Evolutionary conservation across 2,329 filamentous ascomycete genomes (phyloP).

Genomic region (Clonostachys byssicola): DNA sequence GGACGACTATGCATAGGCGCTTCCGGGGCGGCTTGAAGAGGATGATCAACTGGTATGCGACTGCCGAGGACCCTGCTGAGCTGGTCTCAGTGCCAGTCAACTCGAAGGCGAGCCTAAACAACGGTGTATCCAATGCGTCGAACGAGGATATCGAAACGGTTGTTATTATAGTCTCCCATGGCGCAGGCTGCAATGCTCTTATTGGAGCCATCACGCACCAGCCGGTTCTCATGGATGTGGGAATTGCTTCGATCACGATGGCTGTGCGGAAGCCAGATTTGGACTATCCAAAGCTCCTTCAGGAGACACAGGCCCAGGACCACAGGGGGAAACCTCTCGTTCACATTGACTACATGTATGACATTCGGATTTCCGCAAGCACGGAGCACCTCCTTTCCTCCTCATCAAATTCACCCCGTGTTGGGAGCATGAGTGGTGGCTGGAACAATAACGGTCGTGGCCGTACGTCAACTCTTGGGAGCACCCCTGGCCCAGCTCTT

Average conservation of each 20-base stretch:
- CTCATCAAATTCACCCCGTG: conserved; percentile 25
- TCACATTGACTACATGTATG: conserved; percentile 59
- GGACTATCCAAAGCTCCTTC: conserved; percentile 24
- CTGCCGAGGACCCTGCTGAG: conserved; percentile 43
- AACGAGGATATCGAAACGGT: conserved; percentile 71
- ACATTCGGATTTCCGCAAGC: conserved; percentile 70
- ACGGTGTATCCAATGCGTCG: conserved; percentile 34
- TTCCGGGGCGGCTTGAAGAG: conserved; percentile 77
- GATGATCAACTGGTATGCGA: conserved; percentile 80
- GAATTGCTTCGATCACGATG: conserved; percentile 88
- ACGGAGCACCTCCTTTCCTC: conserved; percentile 64
- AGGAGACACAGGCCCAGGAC: neutral
- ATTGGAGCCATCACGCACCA: conserved; percentile 90
- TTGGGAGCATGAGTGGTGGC: conserved; percentile 14
- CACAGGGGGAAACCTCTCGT: conserved; percentile 20
- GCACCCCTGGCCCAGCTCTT: neutral
- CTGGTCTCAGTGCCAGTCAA: conserved; percentile 36
- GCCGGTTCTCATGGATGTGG: conserved; percentile 85
- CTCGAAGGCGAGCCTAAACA: conserved; percentile 5
- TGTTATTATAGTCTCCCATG: conserved; percentile 86
- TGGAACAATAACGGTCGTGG: conserved; percentile 18
- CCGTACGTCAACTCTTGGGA: conserved; percentile 22
- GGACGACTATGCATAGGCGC: conserved; percentile 90
- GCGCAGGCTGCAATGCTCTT: conserved; percentile 91
- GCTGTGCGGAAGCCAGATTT: conserved; percentile 58